A percentile compares a stretch with the other conserved stretches of the same genome.
These are phyloP conservation scores for Entoloma clypeatum DNA, from an alignment of 1,284 basidiomycete genomes.

Conservation along the genomic window DNA sequence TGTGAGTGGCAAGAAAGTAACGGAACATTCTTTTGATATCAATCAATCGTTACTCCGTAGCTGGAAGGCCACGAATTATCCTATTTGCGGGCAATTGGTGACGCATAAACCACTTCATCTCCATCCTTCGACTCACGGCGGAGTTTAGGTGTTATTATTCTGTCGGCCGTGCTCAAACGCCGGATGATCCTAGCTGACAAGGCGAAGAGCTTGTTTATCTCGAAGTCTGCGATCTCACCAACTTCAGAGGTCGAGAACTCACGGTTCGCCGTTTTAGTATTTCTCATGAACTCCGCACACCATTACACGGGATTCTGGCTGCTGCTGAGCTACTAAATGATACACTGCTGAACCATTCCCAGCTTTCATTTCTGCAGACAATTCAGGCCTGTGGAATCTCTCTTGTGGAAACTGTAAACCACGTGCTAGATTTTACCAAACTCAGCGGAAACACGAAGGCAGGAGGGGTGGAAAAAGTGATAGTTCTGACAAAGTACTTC, in stretches of 20 bases:
- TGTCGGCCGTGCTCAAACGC: slow-evolving; percentile 90
- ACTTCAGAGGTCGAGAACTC: too few relatives aligned
- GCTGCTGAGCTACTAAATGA: slow-evolving; percentile 87
- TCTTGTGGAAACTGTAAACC: slow-evolving; percentile 87
- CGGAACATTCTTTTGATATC: slow-evolving; percentile 1
- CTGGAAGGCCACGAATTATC: slow-evolving; percentile 91
- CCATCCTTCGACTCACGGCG: slow-evolving; percentile 12
- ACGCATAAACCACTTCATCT: slow-evolving; percentile 11
- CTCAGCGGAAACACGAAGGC: slow-evolving; percentile 83
- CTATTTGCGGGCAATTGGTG: slow-evolving; percentile 83
- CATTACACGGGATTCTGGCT: slow-evolving; percentile 88
- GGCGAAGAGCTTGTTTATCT: slow-evolving; percentile 86
- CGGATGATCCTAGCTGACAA: slow-evolving; percentile 95
- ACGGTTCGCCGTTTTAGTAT: slow-evolving; percentile 51
- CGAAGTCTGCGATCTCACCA: slow-evolving; percentile 64
- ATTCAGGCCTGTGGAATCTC: slow-evolving; percentile 86
- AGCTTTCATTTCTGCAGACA: slow-evolving; percentile 85
- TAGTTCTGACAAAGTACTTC: slow-evolving; percentile 61
- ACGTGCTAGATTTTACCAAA: slow-evolving; percentile 96
- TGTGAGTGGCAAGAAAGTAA: slow-evolving; percentile 50
- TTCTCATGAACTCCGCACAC: slow-evolving; percentile 90
- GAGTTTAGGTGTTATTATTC: slow-evolving; percentile 78
- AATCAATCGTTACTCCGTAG: slow-evolving; percentile 33
- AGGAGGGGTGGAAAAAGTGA: slow-evolving; percentile 71
- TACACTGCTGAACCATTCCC: slow-evolving; percentile 76